Percentiles rank a stretch among this genome's conserved stretches.
These are phyloP conservation scores for Botrytis hyacinthi DNA, from an alignment of 2,329 filamentous ascomycete species.

Conservation along the genomic window DNA sequence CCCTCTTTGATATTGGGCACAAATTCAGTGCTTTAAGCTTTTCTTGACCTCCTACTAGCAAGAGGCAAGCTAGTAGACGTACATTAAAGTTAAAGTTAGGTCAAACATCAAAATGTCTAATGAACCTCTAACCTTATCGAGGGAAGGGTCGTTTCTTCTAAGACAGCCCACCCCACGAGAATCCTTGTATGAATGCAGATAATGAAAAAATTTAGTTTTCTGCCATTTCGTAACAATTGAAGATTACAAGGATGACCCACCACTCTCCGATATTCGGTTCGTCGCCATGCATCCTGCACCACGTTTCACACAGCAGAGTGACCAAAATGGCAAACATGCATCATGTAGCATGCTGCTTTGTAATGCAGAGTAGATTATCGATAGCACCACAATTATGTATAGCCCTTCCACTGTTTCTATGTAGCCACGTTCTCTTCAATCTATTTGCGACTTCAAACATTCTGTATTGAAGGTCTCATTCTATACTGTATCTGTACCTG, in stretches of 20 bases:
- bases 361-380: not conserved
- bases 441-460: constrained; percentile 5
- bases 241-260: constrained; percentile 19
- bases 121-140: not conserved
- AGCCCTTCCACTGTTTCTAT: not conserved
- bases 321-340: not conserved
- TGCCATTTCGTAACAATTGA: not conserved
- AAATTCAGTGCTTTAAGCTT: not conserved
- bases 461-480: constrained; percentile 2
- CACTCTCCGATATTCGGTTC: constrained; percentile 9
- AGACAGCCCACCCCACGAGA: constrained; percentile 2
- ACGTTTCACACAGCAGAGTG: constrained; percentile 10
- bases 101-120: not conserved
- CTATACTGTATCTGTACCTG: not conserved
- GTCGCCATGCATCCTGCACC: not conserved
- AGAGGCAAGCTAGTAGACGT: no score
- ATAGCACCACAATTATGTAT: not conserved
- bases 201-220: not conserved
- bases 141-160: not conserved
- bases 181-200: not conserved
- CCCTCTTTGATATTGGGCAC: constrained; percentile 1
- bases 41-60: not conserved
- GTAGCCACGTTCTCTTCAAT: not conserved
- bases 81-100: not conserved
- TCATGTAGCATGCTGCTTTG: constrained; percentile 1